Base-by-base conservation (phyloP, 768 basidiomycete genomes). In the Dendrothele bispora region DNA sequence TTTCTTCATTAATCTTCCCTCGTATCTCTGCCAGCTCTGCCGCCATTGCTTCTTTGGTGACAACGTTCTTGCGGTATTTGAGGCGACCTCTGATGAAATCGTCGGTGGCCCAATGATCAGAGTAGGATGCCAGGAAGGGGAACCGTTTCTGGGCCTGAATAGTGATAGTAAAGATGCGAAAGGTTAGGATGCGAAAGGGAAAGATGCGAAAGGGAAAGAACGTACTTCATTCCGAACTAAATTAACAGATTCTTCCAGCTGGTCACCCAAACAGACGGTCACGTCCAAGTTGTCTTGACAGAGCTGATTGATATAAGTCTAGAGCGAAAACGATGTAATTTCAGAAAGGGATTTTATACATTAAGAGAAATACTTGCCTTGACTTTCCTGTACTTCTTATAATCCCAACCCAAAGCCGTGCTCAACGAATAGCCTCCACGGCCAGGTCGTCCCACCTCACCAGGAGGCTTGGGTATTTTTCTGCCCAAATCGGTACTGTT, bases 401-500 rank as follows among this genome's bases (percentile, higher is more conserved):
- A 38, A 20, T 51, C 48, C 58, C 54, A 59, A 14, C 22, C 22
- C 2, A 59, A 27, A 2, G 40, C 53, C 0, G 28, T 48, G 25
- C 47, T 28, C 10, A 60, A 53, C 2, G n/a, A 56, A 25, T 60
- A 59, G 0, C 58, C 53, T 3, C 55, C 58, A 4, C 39, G 11
- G 2, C 53, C 49, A 14, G 51, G 53, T 5, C 25, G 18, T 5
- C 58, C 59, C 14, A 49, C 52, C 24, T 59, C 44, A 1, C 52
- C 51, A 1, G 6, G 7, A 20, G 57, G 59, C 27, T 60, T 60
- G 11, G 51, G 36, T 18, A 60, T 57, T 46, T 51, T 54, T 0
- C 21, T 10, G 24, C 26, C 44, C 24, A 22, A 21, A 24, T 46
- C 34, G 6, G 44, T 35, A 17, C 37, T 35, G 1, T 17, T 21